These are phyloP conservation scores for Mortierella sp. DNA, from an alignment of 371 early-diverging fungal species.

Conservation along the genomic window DNA sequence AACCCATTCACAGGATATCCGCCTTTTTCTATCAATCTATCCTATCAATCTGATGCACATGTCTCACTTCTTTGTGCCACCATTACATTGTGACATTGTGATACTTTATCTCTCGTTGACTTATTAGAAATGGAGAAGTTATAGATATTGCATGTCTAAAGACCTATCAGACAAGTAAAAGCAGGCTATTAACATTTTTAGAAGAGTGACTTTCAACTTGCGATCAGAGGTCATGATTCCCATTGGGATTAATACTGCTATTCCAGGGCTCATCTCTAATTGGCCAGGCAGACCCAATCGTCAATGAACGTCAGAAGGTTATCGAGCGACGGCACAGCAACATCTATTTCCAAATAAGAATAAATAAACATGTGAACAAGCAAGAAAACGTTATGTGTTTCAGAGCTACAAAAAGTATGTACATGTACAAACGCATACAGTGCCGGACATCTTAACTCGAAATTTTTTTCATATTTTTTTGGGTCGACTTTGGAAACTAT, in stretches of 20 bases:
- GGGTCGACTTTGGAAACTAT: too few relatives aligned
- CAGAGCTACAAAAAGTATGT: too few relatives aligned
- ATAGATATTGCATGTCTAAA: neutral
- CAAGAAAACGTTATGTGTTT: too few relatives aligned
- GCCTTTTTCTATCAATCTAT: too few relatives aligned
- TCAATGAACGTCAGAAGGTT: conserved; percentile 63
- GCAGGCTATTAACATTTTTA: conserved; percentile 20
- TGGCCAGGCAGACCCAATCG: conserved; percentile 61
- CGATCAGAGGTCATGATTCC: conserved; percentile 59
- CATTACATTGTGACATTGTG: neutral
- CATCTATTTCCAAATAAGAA: conserved; percentile 23
- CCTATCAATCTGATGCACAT: neutral
- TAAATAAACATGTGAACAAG: neutral
- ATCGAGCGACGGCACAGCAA: conserved; percentile 61
- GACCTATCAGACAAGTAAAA: too few relatives aligned
- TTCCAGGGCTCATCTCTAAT: conserved; percentile 73
- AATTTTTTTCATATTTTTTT: too few relatives aligned
- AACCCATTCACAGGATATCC: too few relatives aligned
- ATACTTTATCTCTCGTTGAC: neutral
- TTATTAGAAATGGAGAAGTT: neutral
- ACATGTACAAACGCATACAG: too few relatives aligned
- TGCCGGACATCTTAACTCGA: too few relatives aligned
- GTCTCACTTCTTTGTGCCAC: neutral
- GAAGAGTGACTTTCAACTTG: conserved; percentile 49
- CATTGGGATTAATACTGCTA: conserved; percentile 46